Conservation (phyloP, 177 flowering plant species). For the Vitis hybrid region DNA sequence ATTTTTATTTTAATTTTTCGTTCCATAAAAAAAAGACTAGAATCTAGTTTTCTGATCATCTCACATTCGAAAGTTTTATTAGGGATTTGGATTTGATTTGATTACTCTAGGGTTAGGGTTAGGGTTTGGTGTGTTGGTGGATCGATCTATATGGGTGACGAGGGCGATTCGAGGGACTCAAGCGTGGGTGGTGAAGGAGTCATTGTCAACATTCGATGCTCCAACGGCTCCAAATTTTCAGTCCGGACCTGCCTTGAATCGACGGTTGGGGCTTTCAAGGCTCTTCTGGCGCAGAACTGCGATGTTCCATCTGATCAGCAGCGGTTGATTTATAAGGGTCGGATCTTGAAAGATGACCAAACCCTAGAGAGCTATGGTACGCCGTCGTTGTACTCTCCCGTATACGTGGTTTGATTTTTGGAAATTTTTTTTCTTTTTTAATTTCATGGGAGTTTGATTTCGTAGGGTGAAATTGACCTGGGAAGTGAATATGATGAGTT, state of each 20-base stretch:
- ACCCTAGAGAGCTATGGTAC: conserved; percentile 83
- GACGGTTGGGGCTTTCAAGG: conserved; percentile 63
- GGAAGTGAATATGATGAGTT: too few relatives aligned
- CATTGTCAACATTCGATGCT: conserved; percentile 57
- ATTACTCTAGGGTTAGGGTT: conserved; percentile 23
- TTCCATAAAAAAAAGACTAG: not conserved
- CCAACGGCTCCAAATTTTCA: conserved; percentile 75
- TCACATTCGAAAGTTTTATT: too few relatives aligned
- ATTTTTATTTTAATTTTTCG: not conserved
- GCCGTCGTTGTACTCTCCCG: conserved; percentile 1
- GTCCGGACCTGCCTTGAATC: conserved; percentile 55
- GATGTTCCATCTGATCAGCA: conserved; percentile 85
- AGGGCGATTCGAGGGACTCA: conserved; percentile 29
- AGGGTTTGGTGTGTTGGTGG: not conserved
- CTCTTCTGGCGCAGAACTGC: conserved; percentile 57
- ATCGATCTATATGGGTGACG: conserved; percentile 20
- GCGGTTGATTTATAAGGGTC: conserved; percentile 85
- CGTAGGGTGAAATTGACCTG: too few relatives aligned
- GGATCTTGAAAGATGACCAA: conserved; percentile 91
- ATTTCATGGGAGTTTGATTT: too few relatives aligned
- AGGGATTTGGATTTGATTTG: too few relatives aligned
- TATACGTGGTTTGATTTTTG: not conserved
- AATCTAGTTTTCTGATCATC: too few relatives aligned
- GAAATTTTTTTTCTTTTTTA: not conserved
- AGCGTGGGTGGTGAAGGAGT: conserved; percentile 6